phyloP scores from a whole-genome alignment of 176 grass and related monocot genomes.

The Tuctoria greenei region DNA sequence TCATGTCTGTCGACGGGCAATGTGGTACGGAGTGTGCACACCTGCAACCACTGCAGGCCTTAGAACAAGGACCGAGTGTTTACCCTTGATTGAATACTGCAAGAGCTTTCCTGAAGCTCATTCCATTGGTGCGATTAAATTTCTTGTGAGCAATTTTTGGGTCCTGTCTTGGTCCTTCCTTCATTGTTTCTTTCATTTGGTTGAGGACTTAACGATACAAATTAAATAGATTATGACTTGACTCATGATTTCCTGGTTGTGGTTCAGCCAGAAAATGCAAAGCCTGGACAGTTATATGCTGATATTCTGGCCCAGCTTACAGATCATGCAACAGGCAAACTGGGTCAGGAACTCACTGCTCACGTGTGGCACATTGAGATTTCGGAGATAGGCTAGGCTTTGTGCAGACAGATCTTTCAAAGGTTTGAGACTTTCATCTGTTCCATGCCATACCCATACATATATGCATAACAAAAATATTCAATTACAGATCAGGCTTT shows the following conservation, averaged over 20 bases:
- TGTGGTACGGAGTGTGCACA: slow-evolving; percentile 16
- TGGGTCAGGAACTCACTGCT: background rate
- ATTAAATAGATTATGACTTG: slow-evolving; percentile 4
- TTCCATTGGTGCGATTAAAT: slow-evolving; percentile 16
- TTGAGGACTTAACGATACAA: slow-evolving; percentile 1
- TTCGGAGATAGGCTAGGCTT: background rate
- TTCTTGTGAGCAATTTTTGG: background rate
- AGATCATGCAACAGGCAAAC: slow-evolving; percentile 10
- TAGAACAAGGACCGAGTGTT: background rate
- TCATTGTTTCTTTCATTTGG: slow-evolving; percentile 2
- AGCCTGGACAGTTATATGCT: background rate
- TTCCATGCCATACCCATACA: no score
- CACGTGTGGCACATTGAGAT: slow-evolving; percentile 11
- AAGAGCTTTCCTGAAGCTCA: slow-evolving; percentile 31
- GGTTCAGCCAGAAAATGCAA: background rate
- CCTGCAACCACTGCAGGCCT: no score
- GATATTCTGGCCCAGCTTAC: slow-evolving; percentile 26
- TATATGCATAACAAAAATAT: background rate
- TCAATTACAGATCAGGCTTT: background rate
- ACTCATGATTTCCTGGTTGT: slow-evolving; percentile 15
- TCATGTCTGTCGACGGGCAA: slow-evolving; percentile 20
- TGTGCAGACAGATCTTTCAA: slow-evolving; percentile 9
- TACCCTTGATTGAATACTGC: background rate
- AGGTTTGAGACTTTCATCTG: background rate
- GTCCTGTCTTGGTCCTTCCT: slow-evolving; percentile 4